Base-by-base conservation (phyloP, 2,329 filamentous ascomycete species). In the Xylaria sp. region DNA sequence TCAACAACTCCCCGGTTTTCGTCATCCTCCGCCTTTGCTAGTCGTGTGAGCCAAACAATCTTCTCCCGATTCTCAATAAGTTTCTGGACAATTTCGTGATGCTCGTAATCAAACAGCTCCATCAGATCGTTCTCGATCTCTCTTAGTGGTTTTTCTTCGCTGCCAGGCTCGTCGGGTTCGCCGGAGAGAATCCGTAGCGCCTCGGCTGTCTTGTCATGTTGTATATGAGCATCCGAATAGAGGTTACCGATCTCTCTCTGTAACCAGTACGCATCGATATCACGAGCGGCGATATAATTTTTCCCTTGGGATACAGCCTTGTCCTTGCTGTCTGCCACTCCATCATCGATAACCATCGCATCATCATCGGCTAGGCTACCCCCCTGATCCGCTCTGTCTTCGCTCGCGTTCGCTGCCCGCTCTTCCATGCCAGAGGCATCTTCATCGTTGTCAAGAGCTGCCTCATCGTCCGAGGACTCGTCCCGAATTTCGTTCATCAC, bases 41-140 rank as follows among this genome's bases (percentile, higher is more conserved):
- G 88, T 68, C 88, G 88, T 10, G 94, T 98, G 40, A 96, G 90
- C 95, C 96, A 99, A 10, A 97, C 91, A 58, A 99, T 88, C 80
- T 95, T 96, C 71, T 97, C 92, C 59, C 92, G 87, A 76, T 99
- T 99, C 68, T 90, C 87, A 58, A 98, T 93, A 15, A 99, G 84
- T 76, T 92, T 94, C 66, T 92, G 89, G 25, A 98, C 95, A 56
- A 97, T 84, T 66, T 97, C 93, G 63, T 96, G 92, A 72, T 97
- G 91, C 71, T 98, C 94, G 72, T 96, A 99, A 71, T 99, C 95
- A 70, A 99, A 98, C 0, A 99, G 85, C 71, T 97, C 95, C 91
- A 98, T 98, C 60, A 99, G 83, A 65, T 99, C 95, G 76, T 99
- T 99, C 73, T 99, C 95, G 58, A 98, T 93, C 72, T 99, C 94